Conservation (phyloP, 208 protist species). For the Naegleria lovaniensis region DNA sequence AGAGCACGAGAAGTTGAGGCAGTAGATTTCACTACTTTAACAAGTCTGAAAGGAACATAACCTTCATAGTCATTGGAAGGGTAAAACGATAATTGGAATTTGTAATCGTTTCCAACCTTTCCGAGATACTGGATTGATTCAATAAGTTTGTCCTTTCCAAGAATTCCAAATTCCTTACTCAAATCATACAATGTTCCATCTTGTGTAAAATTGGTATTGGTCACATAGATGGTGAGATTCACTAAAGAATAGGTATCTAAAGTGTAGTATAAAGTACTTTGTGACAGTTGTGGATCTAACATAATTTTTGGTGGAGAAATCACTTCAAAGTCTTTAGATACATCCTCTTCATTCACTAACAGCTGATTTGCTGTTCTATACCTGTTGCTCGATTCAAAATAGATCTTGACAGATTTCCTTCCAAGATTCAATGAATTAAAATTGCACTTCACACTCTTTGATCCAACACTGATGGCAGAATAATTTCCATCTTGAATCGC, state of each 20-base stretch:
- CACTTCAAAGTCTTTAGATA: neutral
- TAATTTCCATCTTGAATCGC: neutral
- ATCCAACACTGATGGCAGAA: neutral
- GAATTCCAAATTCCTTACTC: neutral
- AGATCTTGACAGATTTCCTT: neutral
- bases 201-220: neutral
- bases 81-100: neutral
- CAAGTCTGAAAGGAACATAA: neutral
- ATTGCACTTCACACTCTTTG: neutral
- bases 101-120: neutral
- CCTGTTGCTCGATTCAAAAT: neutral
- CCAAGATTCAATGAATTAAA: neutral
- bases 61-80: neutral
- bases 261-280: neutral
- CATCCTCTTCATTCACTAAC: neutral
- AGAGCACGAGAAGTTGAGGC: neutral
- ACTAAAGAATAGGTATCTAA: neutral
- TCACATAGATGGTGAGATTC: neutral
- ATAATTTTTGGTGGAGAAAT: neutral
- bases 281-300: neutral
- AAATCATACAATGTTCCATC: neutral
- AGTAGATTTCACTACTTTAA: neutral
- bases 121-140: neutral
- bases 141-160: neutral
- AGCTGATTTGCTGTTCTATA: neutral